Evolutionary conservation across 2,329 filamentous ascomycete species (phyloP).

Genomic region (Penicillium sp.): DNA sequence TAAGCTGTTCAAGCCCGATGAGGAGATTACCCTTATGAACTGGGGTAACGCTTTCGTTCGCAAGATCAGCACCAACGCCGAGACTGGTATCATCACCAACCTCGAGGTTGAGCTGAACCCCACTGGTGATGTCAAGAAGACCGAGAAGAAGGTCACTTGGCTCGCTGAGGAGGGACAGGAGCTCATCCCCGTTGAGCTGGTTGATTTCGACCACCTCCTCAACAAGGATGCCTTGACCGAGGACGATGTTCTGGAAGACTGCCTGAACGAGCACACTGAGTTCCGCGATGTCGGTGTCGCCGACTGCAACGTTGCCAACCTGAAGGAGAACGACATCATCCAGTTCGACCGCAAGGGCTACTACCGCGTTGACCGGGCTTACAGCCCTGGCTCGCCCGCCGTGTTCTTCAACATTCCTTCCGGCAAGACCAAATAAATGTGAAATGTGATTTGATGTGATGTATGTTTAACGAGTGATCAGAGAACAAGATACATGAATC

Average conservation of each 20-base stretch:
- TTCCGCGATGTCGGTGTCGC: conserved; percentile 73
- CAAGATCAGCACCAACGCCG: conserved; percentile 50
- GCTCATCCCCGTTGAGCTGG: conserved; percentile 79
- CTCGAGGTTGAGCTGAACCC: conserved; percentile 87
- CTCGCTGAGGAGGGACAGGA: conserved; percentile 74
- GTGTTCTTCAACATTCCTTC: conserved; percentile 72
- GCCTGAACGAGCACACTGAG: conserved; percentile 74
- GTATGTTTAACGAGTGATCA: conserved; percentile 6
- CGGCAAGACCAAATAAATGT: conserved; percentile 53
- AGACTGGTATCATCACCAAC: conserved; percentile 62
- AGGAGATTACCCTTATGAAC: conserved; percentile 95
- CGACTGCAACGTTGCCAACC: conserved; percentile 74
- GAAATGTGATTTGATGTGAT: background rate
- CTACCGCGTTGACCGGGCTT: conserved; percentile 76
- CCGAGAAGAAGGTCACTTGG: conserved; percentile 97
- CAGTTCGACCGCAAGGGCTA: conserved; percentile 94
- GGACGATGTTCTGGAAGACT: conserved; percentile 82
- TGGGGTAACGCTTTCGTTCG: conserved; percentile 70
- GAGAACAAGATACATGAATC: background rate
- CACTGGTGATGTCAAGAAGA: conserved; percentile 90
- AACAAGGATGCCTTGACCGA: conserved; percentile 93
- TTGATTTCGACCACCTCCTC: conserved; percentile 93
- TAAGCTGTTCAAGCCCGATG: conserved; percentile 75
- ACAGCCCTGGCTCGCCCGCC: conserved; percentile 59
- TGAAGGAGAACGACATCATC: conserved; percentile 88